phyloP scores from a whole-genome alignment of 306 rosid species.

The Glycine tomentella region DNA sequence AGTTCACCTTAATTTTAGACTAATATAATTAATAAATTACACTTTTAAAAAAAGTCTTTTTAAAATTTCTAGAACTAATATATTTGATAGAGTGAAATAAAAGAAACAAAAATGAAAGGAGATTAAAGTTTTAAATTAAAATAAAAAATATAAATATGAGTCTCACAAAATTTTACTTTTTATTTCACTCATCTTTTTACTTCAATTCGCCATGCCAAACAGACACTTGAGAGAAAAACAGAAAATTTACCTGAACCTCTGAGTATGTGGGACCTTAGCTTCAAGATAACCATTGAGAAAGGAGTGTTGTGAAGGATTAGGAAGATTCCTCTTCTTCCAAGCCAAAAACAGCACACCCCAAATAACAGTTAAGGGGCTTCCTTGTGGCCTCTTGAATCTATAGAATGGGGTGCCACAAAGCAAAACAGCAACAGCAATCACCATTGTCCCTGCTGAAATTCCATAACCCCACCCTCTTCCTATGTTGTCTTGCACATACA shows the following conservation, averaged over 20 bases:
- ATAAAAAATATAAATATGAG: too few relatives aligned
- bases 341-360: constrained; percentile 90
- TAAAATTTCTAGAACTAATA: too few relatives aligned
- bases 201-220: too few relatives aligned
- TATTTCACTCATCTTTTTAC: too few relatives aligned
- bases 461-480: constrained; percentile 96
- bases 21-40: too few relatives aligned
- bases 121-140: too few relatives aligned
- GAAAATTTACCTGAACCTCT: constrained; percentile 54
- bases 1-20: too few relatives aligned
- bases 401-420: constrained; percentile 72
- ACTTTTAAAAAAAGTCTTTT: too few relatives aligned
- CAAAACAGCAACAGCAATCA: constrained; percentile 61
- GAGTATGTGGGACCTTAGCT: constrained; percentile 72
- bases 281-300: constrained; percentile 69
- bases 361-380: constrained; percentile 84
- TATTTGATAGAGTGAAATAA: too few relatives aligned
- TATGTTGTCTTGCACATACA: constrained; percentile 83
- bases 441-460: constrained; percentile 81
- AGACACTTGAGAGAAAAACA: too few relatives aligned
- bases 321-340: constrained; percentile 72
- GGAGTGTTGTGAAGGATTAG: constrained; percentile 66
- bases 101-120: too few relatives aligned
- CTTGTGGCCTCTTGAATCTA: constrained; percentile 75
- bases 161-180: too few relatives aligned